These are phyloP conservation scores for Saccharomyces uvarum DNA, from an alignment of 1,139 yeast genomes.

Conservation along the genomic window DNA sequence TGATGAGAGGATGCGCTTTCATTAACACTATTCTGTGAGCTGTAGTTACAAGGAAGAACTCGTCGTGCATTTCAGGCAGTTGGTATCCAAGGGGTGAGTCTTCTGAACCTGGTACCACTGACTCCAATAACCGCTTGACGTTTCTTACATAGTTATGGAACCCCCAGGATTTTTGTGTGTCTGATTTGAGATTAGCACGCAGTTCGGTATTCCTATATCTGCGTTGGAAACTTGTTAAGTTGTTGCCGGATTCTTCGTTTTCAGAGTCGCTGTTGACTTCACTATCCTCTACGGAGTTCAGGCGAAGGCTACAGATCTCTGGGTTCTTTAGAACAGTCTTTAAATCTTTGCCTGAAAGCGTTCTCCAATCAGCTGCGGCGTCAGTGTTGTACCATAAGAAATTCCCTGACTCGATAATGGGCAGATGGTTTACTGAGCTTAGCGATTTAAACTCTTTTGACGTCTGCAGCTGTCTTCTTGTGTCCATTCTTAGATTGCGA, in stretches of 20 bases:
- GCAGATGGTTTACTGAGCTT: background rate
- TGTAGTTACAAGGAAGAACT: slow-evolving; percentile 21
- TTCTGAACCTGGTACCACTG: slow-evolving; percentile 8
- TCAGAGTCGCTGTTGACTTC: background rate
- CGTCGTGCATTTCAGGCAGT: slow-evolving; percentile 13
- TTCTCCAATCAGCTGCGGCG: background rate
- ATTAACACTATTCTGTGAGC: slow-evolving; percentile 12
- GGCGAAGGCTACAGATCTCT: background rate
- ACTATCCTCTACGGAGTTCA: background rate
- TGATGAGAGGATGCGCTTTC: slow-evolving; percentile 32
- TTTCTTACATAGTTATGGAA: slow-evolving; percentile 19
- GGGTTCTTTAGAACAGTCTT: background rate
- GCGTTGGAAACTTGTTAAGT: background rate
- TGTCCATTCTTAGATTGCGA: background rate
- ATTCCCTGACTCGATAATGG: background rate
- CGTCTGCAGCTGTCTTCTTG: background rate
- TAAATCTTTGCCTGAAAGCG: background rate
- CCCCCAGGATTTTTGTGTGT: slow-evolving; percentile 12
- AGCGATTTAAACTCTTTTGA: background rate
- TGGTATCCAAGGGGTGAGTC: slow-evolving; percentile 14
- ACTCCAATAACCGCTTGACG: slow-evolving; percentile 11
- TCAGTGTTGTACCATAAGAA: background rate
- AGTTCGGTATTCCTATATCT: background rate
- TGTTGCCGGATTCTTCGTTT: background rate
- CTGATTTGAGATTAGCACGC: background rate